Base-by-base conservation (phyloP, 257 asterid species). In the Primulina tabacum region DNA sequence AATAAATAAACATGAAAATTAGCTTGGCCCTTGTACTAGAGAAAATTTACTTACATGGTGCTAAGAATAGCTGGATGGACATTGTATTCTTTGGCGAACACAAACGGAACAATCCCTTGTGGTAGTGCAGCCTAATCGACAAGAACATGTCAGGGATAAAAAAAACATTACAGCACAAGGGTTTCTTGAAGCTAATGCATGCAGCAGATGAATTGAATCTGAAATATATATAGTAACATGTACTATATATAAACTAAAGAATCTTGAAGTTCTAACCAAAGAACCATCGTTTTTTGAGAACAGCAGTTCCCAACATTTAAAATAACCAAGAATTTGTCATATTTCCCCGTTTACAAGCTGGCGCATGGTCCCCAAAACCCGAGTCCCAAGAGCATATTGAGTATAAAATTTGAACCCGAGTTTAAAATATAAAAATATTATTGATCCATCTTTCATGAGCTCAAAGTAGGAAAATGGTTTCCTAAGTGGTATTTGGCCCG, bases 91-190 rank as follows among this genome's bases (percentile, higher is more conserved):
- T 92, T 92, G 4, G 98, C 92, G 73, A 92, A 92, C 76, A 92
- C 98, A 73, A 92, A 92, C 5, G 98, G 98, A 66, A 92, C 98
- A 69, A 92, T 92, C 77, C 97, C 98, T 84, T 92, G 97, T 63
- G 98, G 98, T 72, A 92, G 96, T 59, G 98, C 98, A 9, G 98
- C 97, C 98, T 92, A 68, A 43, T 26, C 3, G 18, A 72, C 24
- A 64, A 69, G 72, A 70, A 62, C 43, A 71, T 53, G 67, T 76
- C 43, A 74, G 75, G 56, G 20, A 21, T 21, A 21, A 5, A 50
- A 5, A n/a, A 20, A 55, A 63, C 57, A 33, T 61, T 32, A 60
- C 64, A 70, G 64, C 74, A 55, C 24, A 21, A 21, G 24, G 47
- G 2, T 17, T 32, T 57, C 32, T 14, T 50, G 20, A 50, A 50